Base-by-base conservation (phyloP, 306 rosid genomes). In the Rosa rugosa region DNA sequence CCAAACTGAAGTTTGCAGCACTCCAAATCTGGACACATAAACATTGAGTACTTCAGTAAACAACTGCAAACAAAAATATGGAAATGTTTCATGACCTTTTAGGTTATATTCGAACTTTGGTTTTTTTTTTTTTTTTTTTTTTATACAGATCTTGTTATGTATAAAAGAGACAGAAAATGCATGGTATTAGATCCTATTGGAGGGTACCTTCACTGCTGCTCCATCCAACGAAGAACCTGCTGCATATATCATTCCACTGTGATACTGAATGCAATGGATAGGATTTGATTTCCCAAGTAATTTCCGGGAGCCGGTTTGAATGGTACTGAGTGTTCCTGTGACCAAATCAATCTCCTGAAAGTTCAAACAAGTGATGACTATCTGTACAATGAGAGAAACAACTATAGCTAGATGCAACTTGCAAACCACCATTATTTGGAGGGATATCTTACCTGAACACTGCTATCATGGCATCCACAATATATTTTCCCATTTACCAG, bases 401-500 rank as follows among this genome's bases (percentile, higher is more conserved):
- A 54, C 59, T 5, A 41, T 34, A 25, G 31, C 31, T 66, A 67
- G 59, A 49, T 23, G 51, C 77, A 70, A 73, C 51, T 42, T 18
- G 59, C 76, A 66, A 76, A 68, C 76, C 47, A 75, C 31, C 20
- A 13, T 62, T 23, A 80, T 69, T 59, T 71, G 38, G 47, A 20
- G 75, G 79, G 54, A 14, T 25, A 69, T 25, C 73, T 72, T 89
- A 92, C 98, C 93, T 94, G 98, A 85, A 95, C 86, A 77, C 92
- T 91, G 64, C 82, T 87, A 64, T 95, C 99, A 16, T 91, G 92
- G 84, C 99, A 92, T 83, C 97, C 97, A 62, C 99, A 95, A 73
- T 85, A 92, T 23, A 95, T 83, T 84, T 81, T 92, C 49, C 91
- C 93, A 1, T 72, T 67, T 45, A 73, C 83, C 72, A 89, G 90